phyloP scores from a whole-genome alignment of 345 rosid genomes.

The Pistacia atlantica region DNA sequence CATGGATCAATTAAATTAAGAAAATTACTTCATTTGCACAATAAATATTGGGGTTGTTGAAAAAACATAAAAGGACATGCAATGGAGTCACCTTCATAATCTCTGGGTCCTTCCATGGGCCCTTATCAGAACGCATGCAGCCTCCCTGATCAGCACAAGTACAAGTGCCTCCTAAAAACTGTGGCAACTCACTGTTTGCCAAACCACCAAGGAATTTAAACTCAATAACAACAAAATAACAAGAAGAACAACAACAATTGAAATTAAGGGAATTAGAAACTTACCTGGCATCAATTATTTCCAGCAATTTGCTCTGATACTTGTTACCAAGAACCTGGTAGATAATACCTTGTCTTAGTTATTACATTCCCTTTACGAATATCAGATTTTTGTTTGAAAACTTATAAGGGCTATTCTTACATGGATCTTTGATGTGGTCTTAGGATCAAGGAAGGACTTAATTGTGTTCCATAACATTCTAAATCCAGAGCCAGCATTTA shows the following conservation, averaged over 20 bases:
- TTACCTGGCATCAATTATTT: constrained; percentile 82
- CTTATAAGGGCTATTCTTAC: constrained; percentile 39
- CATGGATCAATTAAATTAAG: constrained; percentile 4
- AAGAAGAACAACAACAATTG: neutral
- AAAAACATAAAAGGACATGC: neutral
- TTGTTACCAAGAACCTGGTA: constrained; percentile 94
- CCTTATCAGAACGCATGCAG: constrained; percentile 92
- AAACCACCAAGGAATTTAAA: constrained; percentile 14
- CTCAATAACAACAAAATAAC: neutral
- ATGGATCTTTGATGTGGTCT: constrained; percentile 94
- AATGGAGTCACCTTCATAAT: constrained; percentile 57
- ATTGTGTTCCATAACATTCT: constrained; percentile 98
- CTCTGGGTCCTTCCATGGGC: constrained; percentile 86
- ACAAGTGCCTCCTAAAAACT: constrained; percentile 89
- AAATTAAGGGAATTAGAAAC: constrained; percentile 5
- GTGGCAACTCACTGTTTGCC: constrained; percentile 75
- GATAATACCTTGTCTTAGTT: constrained; percentile 8
- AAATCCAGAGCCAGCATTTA: constrained; percentile 98
- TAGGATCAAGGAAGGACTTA: constrained; percentile 95
- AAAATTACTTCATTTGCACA: neutral
- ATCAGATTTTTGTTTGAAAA: neutral
- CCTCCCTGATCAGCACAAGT: constrained; percentile 87
- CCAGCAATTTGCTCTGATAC: constrained; percentile 93
- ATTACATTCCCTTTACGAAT: neutral
- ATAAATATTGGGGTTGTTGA: neutral